Evolutionary conservation across 306 rosid genomes (phyloP), one percentile per base, ranked within the genome.

Genomic region (Castanopsis chinensis): DNA sequence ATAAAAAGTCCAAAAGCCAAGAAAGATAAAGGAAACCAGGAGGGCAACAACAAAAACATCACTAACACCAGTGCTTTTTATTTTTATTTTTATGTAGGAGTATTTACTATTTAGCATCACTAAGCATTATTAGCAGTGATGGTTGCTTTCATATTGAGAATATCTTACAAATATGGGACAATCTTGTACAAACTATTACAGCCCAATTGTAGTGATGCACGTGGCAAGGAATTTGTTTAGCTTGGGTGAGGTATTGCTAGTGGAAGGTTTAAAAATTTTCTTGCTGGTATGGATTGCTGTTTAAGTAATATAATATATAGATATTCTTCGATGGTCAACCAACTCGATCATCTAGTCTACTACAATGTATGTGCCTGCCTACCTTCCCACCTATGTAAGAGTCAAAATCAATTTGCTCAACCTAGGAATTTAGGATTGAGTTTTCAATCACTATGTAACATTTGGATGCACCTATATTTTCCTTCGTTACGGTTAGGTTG

Each of bases 41-140:
- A 63, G 41, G 41, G 52, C 20, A 35, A 35, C 72, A 68, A 68
- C 72, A 68, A 68, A 67, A 68, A 68, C 72, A 32, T n/a, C 72
- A 68, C 72, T 35, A 35, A 23, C 37, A 68, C 11, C 52, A 4
- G 25, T n/a, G 20, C 25, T 9, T 35, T 41, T 8, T 41, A 41
- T 41, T 41, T 41, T 41, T 41, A 41, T 41, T 41, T 41, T n/a
- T 35, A 10, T 4, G 41, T 64, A 10, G 72, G 53, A 35, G 4
- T 9, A 65, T 68, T 68, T 68, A 33, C 52, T 9, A 65, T 35
- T 68, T 68, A 33, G 72, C 20, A 68, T 28, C 53, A 68, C 52
- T 9, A 35, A 68, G 72, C 72, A 68, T 37, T 68, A 68, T n/a
- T 68, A 68, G 72, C 72, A 68, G 72, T 68, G 52, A 9, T n/a